A percentile compares a stretch with the other conserved stretches of the same genome.
Evolutionary conservation across 768 basidiomycete genomes (phyloP).

Genomic region (Chalciporus chontae): DNA sequence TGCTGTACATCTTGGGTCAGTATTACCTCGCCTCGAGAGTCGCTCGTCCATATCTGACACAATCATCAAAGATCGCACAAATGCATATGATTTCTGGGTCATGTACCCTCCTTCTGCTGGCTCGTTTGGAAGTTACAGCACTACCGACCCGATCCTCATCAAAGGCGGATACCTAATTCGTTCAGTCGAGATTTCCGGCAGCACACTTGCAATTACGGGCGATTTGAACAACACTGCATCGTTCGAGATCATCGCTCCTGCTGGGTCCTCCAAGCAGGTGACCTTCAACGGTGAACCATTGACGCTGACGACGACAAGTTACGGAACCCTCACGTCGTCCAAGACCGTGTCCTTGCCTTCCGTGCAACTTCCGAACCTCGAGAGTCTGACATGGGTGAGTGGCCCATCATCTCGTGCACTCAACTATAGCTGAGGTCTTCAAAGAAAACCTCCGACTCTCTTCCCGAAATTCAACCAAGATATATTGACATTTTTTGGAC

Average conservation of each 20-base stretch:
- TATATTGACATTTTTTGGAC: conserved; percentile 46
- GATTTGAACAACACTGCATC: conserved; percentile 41
- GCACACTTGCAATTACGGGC: conserved; percentile 40
- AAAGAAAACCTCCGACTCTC: conserved; percentile 24
- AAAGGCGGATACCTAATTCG: conserved; percentile 49
- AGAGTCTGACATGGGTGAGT: conserved; percentile 17
- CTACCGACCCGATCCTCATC: conserved; percentile 42
- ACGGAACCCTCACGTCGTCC: conserved; percentile 37
- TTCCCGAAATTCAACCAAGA: conserved; percentile 35
- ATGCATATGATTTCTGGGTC: conserved; percentile 52
- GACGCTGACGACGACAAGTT: conserved; percentile 33
- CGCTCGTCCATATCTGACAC: neutral
- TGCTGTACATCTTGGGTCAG: conserved; percentile 46
- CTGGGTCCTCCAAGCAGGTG: conserved; percentile 34
- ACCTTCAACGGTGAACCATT: conserved; percentile 43
- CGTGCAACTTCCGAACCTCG: conserved; percentile 20
- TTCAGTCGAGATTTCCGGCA: conserved; percentile 32
- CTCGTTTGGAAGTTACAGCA: conserved; percentile 33
- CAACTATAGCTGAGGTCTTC: conserved; percentile 1
- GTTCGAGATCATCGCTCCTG: conserved; percentile 48
- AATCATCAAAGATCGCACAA: conserved; percentile 38
- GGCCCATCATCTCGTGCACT: neutral
- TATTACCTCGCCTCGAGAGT: neutral
- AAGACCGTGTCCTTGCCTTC: conserved; percentile 11
- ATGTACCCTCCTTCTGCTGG: conserved; percentile 38